phyloP scores from a whole-genome alignment of 1,284 basidiomycete species.

The Bjerkandera adusta region DNA sequence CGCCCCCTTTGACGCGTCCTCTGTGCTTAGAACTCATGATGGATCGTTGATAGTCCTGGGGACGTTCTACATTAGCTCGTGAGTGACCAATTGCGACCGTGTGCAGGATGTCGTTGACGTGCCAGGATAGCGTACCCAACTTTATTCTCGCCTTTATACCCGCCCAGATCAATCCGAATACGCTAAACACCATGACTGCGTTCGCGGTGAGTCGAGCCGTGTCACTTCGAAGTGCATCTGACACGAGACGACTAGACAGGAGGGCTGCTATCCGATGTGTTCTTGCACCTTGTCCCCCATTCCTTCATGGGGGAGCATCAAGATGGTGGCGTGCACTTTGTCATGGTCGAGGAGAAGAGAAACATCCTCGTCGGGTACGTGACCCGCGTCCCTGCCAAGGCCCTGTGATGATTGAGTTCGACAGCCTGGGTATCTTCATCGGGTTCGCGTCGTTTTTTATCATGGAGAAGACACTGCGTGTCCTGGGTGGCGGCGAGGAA shows the following conservation, averaged over 20 bases:
- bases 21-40: too few species aligned
- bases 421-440: constrained; percentile 75
- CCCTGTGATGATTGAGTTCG: constrained; percentile 7
- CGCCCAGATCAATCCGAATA: constrained; percentile 77
- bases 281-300: constrained; percentile 86
- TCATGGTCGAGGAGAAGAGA: constrained; percentile 85
- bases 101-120: constrained; percentile 18
- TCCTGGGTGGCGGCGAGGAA: constrained; percentile 62
- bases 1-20: constrained; percentile 18
- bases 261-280: constrained; percentile 86
- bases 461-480: constrained; percentile 87
- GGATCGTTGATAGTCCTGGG: constrained; percentile 74
- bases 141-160: constrained; percentile 91
- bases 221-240: constrained; percentile 10
- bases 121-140: constrained; percentile 70
- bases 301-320: constrained; percentile 86
- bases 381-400: not conserved
- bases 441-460: constrained; percentile 88
- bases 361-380: constrained; percentile 84
- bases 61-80: constrained; percentile 95
- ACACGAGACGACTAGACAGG: constrained; percentile 60
- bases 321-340: constrained; percentile 62
- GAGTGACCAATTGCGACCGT: constrained; percentile 28
- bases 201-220: constrained; percentile 60
- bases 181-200: constrained; percentile 88